Base-by-base conservation (phyloP, 2,329 filamentous ascomycete species). In the Xylariales sp. region DNA sequence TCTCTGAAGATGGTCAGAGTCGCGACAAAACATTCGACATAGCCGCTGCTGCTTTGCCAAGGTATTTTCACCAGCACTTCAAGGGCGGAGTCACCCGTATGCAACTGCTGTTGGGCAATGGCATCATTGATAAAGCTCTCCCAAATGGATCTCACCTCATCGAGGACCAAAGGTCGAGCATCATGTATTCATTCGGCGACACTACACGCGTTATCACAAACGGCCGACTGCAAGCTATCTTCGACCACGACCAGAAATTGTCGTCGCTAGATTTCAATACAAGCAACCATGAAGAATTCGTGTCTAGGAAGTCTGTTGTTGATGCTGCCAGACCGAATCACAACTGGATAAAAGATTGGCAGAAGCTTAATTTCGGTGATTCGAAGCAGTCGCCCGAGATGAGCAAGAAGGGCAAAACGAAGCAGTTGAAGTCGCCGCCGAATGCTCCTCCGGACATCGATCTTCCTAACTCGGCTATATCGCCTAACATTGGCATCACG, bases 41-140 rank as follows among this genome's bases (percentile, higher is more conserved):
- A 36, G 78, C 84, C 3, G 87, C 80, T 44, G 79, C 89, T 3
- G 86, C 86, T 1, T 72, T 98, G 33, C 80, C 91, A 24, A 82
- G 91, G 55, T 97, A 93, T 62, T 96, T 95, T 60, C 81, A 86
- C 54, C 90, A 88, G 0, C 85, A 95, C 55, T 96, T 93, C 59
- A 83, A 84, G 43, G 91, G 88, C 46, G 90, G 89, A 5, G 82
- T 96, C 42, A 84, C 79, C 52, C 87, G 82, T 41, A 87, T 97
- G 53, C 88, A 95, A 60, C 76, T 97, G 58, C 80, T 89, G 16
- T 76, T 95, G 54, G 89, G 95, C 52, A 82, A 80, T 55, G 71
- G 71, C 2, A 71, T 68, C 1, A 64, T 64, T 0, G 79, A 84
- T 48, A 71, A 70, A 38, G 65, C 71, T 8, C 61, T 86, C 25